Percentiles rank a stretch among this genome's conserved stretches.
phyloP scores from a whole-genome alignment of 768 basidiomycete genomes.

The Leccinum longicurvipes region DNA sequence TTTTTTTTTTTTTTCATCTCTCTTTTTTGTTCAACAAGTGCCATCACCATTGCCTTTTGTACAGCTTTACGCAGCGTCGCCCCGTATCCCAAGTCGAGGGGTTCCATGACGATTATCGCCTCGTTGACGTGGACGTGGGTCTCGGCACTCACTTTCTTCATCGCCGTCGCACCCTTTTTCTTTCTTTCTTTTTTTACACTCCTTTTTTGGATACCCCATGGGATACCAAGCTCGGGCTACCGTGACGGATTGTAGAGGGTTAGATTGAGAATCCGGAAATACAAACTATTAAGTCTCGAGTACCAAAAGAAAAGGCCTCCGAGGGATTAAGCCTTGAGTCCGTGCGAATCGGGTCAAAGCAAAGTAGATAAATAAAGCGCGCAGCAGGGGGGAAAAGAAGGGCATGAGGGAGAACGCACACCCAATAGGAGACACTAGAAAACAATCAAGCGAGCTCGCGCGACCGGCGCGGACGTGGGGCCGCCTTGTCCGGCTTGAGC shows the following conservation, averaged over 20 bases:
- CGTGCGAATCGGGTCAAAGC: not conserved
- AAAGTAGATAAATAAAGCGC: not conserved
- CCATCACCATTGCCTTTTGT: not conserved
- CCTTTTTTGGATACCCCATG: conserved; percentile 18
- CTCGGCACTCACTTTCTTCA: not conserved
- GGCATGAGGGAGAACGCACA: not conserved
- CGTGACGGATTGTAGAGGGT: conserved; percentile 10
- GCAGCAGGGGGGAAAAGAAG: not conserved
- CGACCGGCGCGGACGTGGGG: conserved; percentile 43
- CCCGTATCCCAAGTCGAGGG: not conserved
- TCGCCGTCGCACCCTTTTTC: not conserved
- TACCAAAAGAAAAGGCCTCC: not conserved
- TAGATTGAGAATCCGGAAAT: conserved; percentile 13
- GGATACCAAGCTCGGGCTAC: conserved; percentile 7
- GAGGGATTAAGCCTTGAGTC: no score
- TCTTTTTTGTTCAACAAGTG: not conserved
- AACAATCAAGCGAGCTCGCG: conserved; percentile 29
- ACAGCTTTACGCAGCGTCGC: not conserved
- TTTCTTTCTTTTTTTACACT: not conserved
- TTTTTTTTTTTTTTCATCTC: not conserved
- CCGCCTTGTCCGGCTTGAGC: conserved; percentile 56
- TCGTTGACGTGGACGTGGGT: not conserved
- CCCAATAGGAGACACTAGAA: not conserved
- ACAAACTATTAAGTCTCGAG: conserved; percentile 11
- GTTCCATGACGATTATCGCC: not conserved